Conservation (phyloP, 116 monocot species). For the Dioscorea cayenensis region DNA sequence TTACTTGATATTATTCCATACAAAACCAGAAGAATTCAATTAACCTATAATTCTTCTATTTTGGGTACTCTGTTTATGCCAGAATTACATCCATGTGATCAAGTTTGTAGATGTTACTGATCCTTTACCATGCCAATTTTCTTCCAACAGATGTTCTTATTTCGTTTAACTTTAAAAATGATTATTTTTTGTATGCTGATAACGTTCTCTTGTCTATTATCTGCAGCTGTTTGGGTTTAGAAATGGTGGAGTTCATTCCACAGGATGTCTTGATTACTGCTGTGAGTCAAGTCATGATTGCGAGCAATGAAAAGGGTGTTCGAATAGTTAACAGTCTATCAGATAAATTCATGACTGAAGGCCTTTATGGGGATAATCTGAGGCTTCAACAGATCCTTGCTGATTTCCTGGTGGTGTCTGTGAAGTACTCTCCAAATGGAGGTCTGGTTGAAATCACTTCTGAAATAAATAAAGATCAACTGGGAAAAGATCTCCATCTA, state of each 20-base stretch:
- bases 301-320: conserved; percentile 62
- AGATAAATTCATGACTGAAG: conserved; percentile 46
- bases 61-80: not conserved
- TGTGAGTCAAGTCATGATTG: conserved; percentile 78
- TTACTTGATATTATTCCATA: not conserved
- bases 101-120: not conserved
- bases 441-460: conserved; percentile 60
- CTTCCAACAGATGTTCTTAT: too few species aligned
- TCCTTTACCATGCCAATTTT: too few species aligned
- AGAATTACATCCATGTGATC: not conserved
- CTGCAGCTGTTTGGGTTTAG: conserved; percentile 76
- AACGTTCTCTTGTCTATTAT: not conserved
- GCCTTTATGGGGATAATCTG: conserved; percentile 68
- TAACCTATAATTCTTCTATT: not conserved
- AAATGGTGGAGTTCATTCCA: conserved; percentile 73
- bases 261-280: conserved; percentile 67
- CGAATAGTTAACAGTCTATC: conserved; percentile 42
- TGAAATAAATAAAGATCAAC: conserved; percentile 40
- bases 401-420: conserved; percentile 72
- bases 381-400: conserved; percentile 94
- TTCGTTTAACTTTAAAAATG: not conserved
- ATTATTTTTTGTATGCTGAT: not conserved
- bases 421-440: conserved; percentile 74
- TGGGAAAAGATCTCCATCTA: conserved; percentile 67
- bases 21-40: not conserved